Percentiles rank a stretch among this genome's conserved stretches.
Evolutionary conservation across 345 rosid genomes (phyloP).

Genomic region (Noccaea bulbosa): DNA sequence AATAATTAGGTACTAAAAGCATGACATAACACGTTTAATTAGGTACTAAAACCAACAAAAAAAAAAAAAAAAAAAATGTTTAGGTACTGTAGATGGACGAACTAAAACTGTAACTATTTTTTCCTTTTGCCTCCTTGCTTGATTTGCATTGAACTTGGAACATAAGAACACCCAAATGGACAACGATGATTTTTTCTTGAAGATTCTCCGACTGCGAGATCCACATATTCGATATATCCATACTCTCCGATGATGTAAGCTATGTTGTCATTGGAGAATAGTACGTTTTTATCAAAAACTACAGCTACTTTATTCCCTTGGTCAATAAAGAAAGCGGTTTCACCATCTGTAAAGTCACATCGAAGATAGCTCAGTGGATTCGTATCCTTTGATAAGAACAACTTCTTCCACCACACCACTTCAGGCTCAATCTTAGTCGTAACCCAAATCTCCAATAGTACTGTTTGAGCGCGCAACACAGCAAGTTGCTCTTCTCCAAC

Average conservation of each 20-base stretch:
- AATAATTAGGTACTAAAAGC: too few relatives aligned
- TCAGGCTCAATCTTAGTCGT: conserved; percentile 15
- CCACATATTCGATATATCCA: conserved; percentile 4
- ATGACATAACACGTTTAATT: too few relatives aligned
- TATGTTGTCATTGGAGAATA: not conserved
- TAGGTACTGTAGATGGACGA: too few relatives aligned
- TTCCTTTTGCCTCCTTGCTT: not conserved
- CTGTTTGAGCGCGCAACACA: not conserved
- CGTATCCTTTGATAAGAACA: conserved; percentile 6
- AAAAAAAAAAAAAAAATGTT: too few relatives aligned
- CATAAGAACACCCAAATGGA: conserved; percentile 13
- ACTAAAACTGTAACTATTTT: not conserved
- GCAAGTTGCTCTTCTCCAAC: conserved; percentile 26
- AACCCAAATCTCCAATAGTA: not conserved
- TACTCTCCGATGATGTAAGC: conserved; percentile 26
- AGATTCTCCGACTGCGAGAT: not conserved
- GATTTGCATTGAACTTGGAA: not conserved
- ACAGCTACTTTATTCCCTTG: not conserved
- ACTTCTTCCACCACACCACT: conserved; percentile 1
- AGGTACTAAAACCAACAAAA: too few relatives aligned
- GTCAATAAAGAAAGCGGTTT: conserved; percentile 5
- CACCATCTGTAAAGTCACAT: not conserved
- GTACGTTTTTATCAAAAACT: not conserved
- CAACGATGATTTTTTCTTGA: too few relatives aligned
- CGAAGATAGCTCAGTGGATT: not conserved